phyloP scores from a whole-genome alignment of 192 early-diverging fungal species.

The Radiomyces spectabilis region DNA sequence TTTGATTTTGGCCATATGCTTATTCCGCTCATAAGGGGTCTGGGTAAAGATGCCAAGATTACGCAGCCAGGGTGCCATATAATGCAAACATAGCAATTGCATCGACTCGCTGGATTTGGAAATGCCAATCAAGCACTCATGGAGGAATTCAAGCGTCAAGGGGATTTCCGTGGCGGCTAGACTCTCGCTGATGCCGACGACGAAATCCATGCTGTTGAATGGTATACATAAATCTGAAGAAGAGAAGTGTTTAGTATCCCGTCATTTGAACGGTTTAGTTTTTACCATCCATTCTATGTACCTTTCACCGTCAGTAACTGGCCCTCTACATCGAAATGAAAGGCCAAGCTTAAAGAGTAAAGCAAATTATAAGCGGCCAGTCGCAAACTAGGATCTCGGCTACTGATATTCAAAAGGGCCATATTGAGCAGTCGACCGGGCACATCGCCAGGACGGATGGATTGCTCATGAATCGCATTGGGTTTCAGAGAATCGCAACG shows the following conservation, averaged over 20 bases:
- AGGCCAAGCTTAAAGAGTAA: conserved; percentile 66
- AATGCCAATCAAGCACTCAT: conserved; percentile 74
- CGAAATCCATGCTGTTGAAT: conserved; percentile 74
- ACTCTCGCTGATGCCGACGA: conserved; percentile 66
- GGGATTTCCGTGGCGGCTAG: conserved; percentile 63
- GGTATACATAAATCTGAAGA: conserved; percentile 73
- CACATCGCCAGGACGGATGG: conserved; percentile 77
- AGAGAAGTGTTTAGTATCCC: background rate
- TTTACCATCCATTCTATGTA: background rate
- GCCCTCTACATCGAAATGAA: conserved; percentile 73
- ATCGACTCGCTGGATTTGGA: conserved; percentile 52
- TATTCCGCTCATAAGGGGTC: conserved; percentile 30
- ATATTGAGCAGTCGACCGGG: conserved; percentile 89
- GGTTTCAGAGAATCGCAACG: conserved; percentile 59
- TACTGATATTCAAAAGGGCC: conserved; percentile 79
- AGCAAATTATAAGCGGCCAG: conserved; percentile 85
- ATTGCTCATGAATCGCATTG: conserved; percentile 49
- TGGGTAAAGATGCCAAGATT: conserved; percentile 58
- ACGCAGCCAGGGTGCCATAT: conserved; percentile 79
- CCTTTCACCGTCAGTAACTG: conserved; percentile 68
- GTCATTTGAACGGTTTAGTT: too few species aligned
- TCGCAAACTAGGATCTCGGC: conserved; percentile 66
- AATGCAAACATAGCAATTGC: conserved; percentile 74
- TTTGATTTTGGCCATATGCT: conserved; percentile 46
- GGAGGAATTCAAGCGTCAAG: conserved; percentile 82